Base-by-base conservation (phyloP, 2,329 filamentous ascomycete genomes). In the Lachnellula arida region DNA sequence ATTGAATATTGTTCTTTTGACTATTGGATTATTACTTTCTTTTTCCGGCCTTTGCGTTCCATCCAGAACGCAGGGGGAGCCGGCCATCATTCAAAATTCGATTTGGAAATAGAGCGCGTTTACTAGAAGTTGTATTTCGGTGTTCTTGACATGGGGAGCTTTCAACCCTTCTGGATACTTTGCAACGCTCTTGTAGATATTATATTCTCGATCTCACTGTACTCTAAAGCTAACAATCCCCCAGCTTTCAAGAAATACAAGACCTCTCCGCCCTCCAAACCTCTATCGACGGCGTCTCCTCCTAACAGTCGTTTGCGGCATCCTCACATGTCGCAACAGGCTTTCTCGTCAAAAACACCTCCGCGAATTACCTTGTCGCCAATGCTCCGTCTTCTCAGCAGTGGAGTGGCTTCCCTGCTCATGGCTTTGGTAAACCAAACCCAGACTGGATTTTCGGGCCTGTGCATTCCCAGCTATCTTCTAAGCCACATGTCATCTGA, bases 341-440 rank as follows among this genome's bases (percentile, higher is more conserved):
- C 0, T 64, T 76, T 2, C 59, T 79, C 6, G 72, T 76, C 1
- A 74, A 78, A 56, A 69, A 69, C 23, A 65, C 78, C 0, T 68
- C 67, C 2, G 76, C 74, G 0, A 71, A 76, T 53, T 71, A 69
- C 52, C 63, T 76, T 2, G 72, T 79, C 1, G 62, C 73, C 5
- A 4, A n/a, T 19, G 57, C 72, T 65, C 69, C 3, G 46, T 68
- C 2, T 53, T 76, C 15, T 70, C 63, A 34, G 61, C 68, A 4
- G 62, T 72, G 2, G 71, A 4, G 62, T 72, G 2, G 71, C 72
- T 0, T 72, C 73, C 0, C 59, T 79, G 3, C 67, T 78, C 5
- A 74, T 80, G 74, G 75, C 74, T 9, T 57, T 78, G 14, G 70
- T 75, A n/a, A 68, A 74, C 28, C 73, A n/a, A 68, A 74, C 28